phyloP scores from a whole-genome alignment of 108 stramenopile species.

The Stephanodiscus triporus region DNA sequence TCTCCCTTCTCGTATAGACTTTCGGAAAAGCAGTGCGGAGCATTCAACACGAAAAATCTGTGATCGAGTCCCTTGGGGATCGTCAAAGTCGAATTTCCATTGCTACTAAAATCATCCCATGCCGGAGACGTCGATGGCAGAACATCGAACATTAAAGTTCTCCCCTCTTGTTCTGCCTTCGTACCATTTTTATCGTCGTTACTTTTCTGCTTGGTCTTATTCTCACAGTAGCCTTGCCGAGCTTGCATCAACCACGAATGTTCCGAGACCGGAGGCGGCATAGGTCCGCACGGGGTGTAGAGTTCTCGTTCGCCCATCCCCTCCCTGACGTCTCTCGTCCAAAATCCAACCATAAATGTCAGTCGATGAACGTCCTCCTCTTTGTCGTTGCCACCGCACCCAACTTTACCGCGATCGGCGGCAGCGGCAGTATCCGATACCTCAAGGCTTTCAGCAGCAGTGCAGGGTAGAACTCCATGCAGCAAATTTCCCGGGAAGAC shows the following conservation, averaged over 20 bases:
- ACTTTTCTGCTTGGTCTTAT: background rate
- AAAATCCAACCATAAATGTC: conserved; percentile 91
- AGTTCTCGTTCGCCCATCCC: conserved; percentile 63
- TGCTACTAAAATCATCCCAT: no score
- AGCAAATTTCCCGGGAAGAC: conserved; percentile 81
- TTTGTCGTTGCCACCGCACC: background rate
- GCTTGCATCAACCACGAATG: conserved; percentile 73
- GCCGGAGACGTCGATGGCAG: background rate
- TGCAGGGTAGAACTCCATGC: conserved; percentile 88
- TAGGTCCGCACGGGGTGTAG: conserved; percentile 86
- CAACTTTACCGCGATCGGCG: background rate
- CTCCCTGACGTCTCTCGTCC: conserved; percentile 80
- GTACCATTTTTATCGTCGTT: conserved; percentile 5
- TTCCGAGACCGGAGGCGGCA: conserved; percentile 67
- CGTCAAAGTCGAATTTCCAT: conserved; percentile 6
- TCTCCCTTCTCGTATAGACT: no score
- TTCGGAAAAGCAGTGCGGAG: no score
- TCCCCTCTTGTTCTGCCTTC: conserved; percentile 60
- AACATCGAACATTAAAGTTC: conserved; percentile 20
- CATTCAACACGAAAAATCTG: conserved; percentile 73
- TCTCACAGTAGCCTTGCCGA: conserved; percentile 9
- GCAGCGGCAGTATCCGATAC: background rate
- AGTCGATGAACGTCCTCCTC: conserved; percentile 17
- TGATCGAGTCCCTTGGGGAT: conserved; percentile 75
- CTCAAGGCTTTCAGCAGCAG: conserved; percentile 25